These are phyloP conservation scores for Phyllosticta citrichinensis DNA, from an alignment of 2,329 filamentous ascomycete genomes.

Conservation along the genomic window DNA sequence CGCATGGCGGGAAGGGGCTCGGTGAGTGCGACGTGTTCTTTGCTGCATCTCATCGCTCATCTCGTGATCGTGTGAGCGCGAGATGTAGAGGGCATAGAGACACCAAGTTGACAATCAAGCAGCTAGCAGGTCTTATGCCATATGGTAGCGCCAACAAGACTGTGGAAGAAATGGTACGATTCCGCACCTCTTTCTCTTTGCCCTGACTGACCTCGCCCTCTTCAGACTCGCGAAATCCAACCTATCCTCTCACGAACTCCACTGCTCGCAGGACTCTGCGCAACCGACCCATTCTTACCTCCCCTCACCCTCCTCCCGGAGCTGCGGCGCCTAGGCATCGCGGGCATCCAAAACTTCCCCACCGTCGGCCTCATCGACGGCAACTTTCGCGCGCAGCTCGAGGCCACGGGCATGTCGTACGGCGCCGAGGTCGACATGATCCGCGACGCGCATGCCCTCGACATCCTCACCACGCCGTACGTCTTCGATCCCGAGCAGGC, in stretches of 20 bases:
- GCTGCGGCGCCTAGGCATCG: slow-evolving; percentile 53
- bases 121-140: slow-evolving; percentile 57
- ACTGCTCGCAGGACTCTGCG: slow-evolving; percentile 61
- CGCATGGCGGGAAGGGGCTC: slow-evolving; percentile 64
- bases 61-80: neutral
- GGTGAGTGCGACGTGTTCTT: neutral
- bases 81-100: neutral
- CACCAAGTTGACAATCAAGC: neutral
- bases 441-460: slow-evolving; percentile 46
- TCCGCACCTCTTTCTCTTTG: neutral
- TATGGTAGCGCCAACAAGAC: slow-evolving; percentile 62
- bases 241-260: slow-evolving; percentile 54
- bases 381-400: slow-evolving; percentile 54
- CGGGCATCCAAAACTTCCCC: slow-evolving; percentile 64
- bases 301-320: slow-evolving; percentile 52
- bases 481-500: slow-evolving; percentile 56
- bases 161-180: slow-evolving; percentile 54
- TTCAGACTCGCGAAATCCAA: slow-evolving; percentile 52
- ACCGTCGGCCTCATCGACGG: slow-evolving; percentile 62
- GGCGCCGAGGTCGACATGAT: slow-evolving; percentile 58
- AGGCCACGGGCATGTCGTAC: slow-evolving; percentile 64
- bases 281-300: slow-evolving; percentile 57
- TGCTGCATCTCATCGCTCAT: neutral
- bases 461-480: slow-evolving; percentile 58
- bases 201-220: neutral